Conservation (phyloP, 2,329 filamentous ascomycete genomes). For the Chaetomium sp. region DNA sequence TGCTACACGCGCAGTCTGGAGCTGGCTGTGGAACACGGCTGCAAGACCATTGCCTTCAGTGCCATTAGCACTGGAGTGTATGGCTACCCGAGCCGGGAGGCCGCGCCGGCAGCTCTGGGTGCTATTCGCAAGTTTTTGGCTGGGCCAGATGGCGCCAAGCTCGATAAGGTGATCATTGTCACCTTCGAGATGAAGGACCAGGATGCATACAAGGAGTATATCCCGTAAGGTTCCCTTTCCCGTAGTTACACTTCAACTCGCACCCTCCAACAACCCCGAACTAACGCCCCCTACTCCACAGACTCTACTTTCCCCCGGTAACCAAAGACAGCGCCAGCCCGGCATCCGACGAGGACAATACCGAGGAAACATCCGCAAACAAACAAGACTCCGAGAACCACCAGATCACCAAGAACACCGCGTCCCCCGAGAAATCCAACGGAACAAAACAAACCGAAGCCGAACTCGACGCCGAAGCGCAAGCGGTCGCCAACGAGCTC, state of each 20-base stretch:
- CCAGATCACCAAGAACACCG: too few relatives aligned
- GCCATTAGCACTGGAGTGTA: constrained; percentile 86
- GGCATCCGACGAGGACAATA: constrained; percentile 4
- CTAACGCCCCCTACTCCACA: constrained; percentile 2
- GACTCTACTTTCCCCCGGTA: constrained; percentile 28
- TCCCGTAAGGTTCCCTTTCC: constrained; percentile 59
- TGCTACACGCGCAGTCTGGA: constrained; percentile 69
- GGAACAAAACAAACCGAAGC: constrained; percentile 15
- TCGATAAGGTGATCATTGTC: constrained; percentile 78
- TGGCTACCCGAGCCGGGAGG: constrained; percentile 70
- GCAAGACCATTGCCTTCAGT: constrained; percentile 73
- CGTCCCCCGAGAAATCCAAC: background rate
- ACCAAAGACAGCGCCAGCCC: constrained; percentile 8
- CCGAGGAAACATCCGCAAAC: too few relatives aligned
- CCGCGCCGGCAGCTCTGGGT: constrained; percentile 64
- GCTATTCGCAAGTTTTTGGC: constrained; percentile 52
- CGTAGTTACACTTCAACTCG: background rate
- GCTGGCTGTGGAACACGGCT: constrained; percentile 60
- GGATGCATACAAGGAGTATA: constrained; percentile 57
- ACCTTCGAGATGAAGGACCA: constrained; percentile 76
- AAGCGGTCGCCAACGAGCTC: constrained; percentile 25
- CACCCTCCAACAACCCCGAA: background rate
- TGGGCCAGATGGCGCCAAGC: constrained; percentile 36
- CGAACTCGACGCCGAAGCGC: constrained; percentile 21
- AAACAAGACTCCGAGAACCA: too few relatives aligned